Percentiles rank a stretch among this genome's conserved stretches.
These are phyloP conservation scores for Rhizophora mangle DNA, from an alignment of 345 rosid species.

Conservation along the genomic window DNA sequence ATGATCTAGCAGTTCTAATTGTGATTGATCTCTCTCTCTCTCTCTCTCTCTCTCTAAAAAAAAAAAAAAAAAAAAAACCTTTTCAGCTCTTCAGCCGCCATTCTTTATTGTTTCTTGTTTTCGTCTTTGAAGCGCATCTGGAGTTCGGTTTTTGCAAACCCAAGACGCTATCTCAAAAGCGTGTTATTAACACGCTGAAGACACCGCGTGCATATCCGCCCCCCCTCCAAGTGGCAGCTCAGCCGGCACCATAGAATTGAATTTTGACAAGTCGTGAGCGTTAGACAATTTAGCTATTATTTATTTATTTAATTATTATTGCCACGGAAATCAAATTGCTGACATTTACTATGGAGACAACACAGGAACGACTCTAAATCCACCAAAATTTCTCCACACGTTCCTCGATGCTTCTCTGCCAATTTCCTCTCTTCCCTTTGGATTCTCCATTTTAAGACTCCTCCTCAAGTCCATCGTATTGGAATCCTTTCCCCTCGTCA, in stretches of 20 bases:
- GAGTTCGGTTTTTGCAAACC: too few species aligned
- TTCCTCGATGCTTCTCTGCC: slow-evolving; percentile 2
- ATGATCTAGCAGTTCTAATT: too few species aligned
- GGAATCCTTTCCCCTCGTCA: neutral
- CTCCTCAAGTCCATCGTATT: neutral
- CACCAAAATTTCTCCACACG: too few species aligned
- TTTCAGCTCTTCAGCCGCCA: too few species aligned
- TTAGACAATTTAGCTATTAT: neutral
- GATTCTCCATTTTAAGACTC: slow-evolving; percentile 4
- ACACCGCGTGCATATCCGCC: neutral
- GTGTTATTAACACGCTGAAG: neutral
- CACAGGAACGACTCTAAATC: too few species aligned
- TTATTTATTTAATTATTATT: neutral
- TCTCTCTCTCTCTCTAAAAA: too few species aligned
- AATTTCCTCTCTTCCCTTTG: neutral
- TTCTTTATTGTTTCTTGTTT: too few species aligned
- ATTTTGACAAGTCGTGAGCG: neutral
- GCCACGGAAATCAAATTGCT: too few species aligned
- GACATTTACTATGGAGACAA: too few species aligned
- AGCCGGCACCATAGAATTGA: neutral
- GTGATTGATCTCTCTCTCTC: too few species aligned
- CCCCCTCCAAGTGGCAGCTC: neutral
- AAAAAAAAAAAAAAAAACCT: too few species aligned
- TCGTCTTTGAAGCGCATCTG: too few species aligned
- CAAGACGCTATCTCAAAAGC: neutral